phyloP scores from a whole-genome alignment of 2,329 filamentous ascomycete species.

The Dothideomycetidae sp. region DNA sequence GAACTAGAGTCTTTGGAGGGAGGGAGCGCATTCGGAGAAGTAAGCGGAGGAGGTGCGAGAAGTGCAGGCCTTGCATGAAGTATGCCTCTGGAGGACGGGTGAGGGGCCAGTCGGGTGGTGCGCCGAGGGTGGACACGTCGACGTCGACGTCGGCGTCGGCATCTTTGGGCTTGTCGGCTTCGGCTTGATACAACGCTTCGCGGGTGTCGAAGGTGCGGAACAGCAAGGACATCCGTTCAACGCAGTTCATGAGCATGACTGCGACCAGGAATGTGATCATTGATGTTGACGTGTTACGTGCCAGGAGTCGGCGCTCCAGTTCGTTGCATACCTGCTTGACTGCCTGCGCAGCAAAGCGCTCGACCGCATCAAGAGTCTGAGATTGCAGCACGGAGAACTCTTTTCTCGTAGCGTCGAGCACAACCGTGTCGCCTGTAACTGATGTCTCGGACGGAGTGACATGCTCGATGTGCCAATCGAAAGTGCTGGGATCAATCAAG shows the following conservation, averaged over 20 bases:
- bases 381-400: slow-evolving; percentile 35
- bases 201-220: slow-evolving; percentile 24
- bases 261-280: slow-evolving; percentile 47
- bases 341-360: slow-evolving; percentile 39
- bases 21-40: slow-evolving; percentile 43
- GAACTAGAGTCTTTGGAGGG: slow-evolving; percentile 25
- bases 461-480: slow-evolving; percentile 36
- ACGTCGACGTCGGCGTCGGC: slow-evolving; percentile 1
- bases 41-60: slow-evolving; percentile 43
- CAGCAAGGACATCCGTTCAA: slow-evolving; percentile 45
- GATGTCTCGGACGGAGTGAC: slow-evolving; percentile 24
- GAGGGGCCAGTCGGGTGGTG: slow-evolving; percentile 34
- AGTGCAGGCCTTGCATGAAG: slow-evolving; percentile 42
- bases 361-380: slow-evolving; percentile 41
- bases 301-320: slow-evolving; percentile 44
- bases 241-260: slow-evolving; percentile 43
- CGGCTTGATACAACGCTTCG: background rate
- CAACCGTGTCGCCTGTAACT: slow-evolving; percentile 22
- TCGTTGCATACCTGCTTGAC: slow-evolving; percentile 44
- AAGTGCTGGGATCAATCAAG: slow-evolving; percentile 29
- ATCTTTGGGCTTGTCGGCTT: background rate
- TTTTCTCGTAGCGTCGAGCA: background rate
- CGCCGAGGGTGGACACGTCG: background rate
- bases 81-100: slow-evolving; percentile 38
- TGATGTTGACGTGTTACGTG: slow-evolving; percentile 41